Base-by-base conservation (phyloP, 2,329 filamentous ascomycete genomes). In the Xylaria sp. region DNA sequence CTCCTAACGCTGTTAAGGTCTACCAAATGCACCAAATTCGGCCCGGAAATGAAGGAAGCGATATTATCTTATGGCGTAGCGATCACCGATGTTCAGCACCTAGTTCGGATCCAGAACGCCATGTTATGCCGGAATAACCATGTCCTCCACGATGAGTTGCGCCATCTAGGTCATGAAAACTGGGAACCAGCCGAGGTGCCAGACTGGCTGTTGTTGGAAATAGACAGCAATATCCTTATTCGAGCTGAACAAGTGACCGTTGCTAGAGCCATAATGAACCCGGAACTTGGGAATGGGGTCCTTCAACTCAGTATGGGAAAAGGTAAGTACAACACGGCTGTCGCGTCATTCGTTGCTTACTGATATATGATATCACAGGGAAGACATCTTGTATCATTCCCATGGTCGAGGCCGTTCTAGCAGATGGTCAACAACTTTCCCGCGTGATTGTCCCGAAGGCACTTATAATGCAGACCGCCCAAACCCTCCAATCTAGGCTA, bases 271-370 rank as follows among this genome's bases (percentile, higher is more conserved):
- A 91, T 85, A 15, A 86, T 88, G 1, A 74, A 74, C 0, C 87
- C 88, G 0, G 51, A 65, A 0, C 85, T 83, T 0, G 75, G 76
- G 0, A 90, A 90, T 58, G 86, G 85, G 0, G 84, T 90, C 0
- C 65, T 90, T 1, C 88, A 90, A 64, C 83, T 90, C 75, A 87
- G 88, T 60, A 90, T 90, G 87, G 88, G 87, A 0, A 81, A 87
- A 63, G 71, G 71, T 59, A 55, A 64, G 68, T 64, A 46, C 13
- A 53, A 29, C 27, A 11, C 2, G 13, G 23, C 46, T 51, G 54
- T 3, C 15, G 7, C n/a, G 4, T 25, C 10, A 41, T 54, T 41
- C 43, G 21, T 11, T 40, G 10, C 21, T 51, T 15, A 38, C 48
- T 69, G 48, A 69, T 37, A 13, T n/a, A n/a, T n/a, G n/a, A 17